Percentiles rank a stretch among this genome's conserved stretches.
Conservation (phyloP, 176 grass and related monocot species). For the Ananas comosus region DNA sequence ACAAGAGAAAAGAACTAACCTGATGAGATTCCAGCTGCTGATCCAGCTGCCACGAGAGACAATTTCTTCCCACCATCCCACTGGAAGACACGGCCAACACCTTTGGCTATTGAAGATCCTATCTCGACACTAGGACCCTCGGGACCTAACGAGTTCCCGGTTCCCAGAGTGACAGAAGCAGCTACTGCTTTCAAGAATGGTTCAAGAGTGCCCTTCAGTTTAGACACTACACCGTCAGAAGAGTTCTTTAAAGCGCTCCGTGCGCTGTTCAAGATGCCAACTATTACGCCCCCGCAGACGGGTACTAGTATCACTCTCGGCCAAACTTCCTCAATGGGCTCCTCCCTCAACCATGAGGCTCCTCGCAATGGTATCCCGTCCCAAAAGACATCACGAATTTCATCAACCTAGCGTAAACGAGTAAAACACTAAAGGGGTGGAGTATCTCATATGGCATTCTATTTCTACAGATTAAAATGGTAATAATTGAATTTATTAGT, state of each 20-base stretch:
- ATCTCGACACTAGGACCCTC: slow-evolving; percentile 95
- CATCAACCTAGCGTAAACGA: slow-evolving; percentile 51
- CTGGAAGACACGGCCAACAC: slow-evolving; percentile 56
- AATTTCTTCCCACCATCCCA: slow-evolving; percentile 58
- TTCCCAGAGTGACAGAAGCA: slow-evolving; percentile 86
- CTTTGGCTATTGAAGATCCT: slow-evolving; percentile 86
- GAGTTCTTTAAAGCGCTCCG: slow-evolving; percentile 32
- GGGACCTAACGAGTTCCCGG: slow-evolving; percentile 85
- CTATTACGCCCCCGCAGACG: slow-evolving; percentile 57
- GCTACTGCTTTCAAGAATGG: slow-evolving; percentile 68
- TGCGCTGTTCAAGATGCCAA: slow-evolving; percentile 53
- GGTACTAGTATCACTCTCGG: slow-evolving; percentile 74
- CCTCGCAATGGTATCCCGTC: slow-evolving; percentile 59
- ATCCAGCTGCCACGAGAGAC: slow-evolving; percentile 86
- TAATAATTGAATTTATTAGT: background rate
- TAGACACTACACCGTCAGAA: slow-evolving; percentile 28
- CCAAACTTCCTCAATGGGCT: slow-evolving; percentile 60
- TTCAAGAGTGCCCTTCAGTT: slow-evolving; percentile 35
- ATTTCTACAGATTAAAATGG: slow-evolving; percentile 8
- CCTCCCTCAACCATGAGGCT: slow-evolving; percentile 71
- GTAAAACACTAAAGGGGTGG: background rate
- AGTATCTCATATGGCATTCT: slow-evolving; percentile 7
- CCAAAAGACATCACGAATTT: slow-evolving; percentile 84
- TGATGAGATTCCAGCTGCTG: slow-evolving; percentile 86
- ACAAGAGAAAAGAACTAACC: slow-evolving; percentile 27